Evolutionary conservation across 805 yeast genomes (phyloP).

Genomic region (Wickerhamomyces xylosicus): DNA sequence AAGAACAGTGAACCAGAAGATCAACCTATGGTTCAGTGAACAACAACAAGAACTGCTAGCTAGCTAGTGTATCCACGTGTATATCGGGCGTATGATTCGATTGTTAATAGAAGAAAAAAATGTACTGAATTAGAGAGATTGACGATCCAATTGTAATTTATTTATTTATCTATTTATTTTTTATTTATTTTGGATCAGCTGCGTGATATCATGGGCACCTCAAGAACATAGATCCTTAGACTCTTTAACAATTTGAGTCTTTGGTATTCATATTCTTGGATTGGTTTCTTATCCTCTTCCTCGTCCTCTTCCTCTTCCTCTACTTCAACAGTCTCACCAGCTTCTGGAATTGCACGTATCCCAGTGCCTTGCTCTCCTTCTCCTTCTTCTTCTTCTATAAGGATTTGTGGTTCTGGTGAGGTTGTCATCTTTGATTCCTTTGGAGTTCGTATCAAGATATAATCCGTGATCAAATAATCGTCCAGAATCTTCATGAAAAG

Average conservation of each 20-base stretch:
- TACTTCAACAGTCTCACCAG: slow-evolving; percentile 2
- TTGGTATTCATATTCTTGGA: slow-evolving; percentile 13
- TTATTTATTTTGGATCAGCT: not conserved
- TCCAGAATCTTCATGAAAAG: not conserved
- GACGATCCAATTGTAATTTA: too few species aligned
- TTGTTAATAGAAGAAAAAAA: too few species aligned
- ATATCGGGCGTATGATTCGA: too few species aligned
- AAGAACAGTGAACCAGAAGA: slow-evolving; percentile 1
- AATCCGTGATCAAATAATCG: not conserved
- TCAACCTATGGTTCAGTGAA: not conserved
- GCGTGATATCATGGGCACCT: slow-evolving; percentile 4
- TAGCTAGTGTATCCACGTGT: too few species aligned
- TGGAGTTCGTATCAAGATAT: not conserved
- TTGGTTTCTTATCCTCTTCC: slow-evolving; percentile 12
- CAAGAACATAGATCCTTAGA: slow-evolving; percentile 13
- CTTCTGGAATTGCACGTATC: not conserved
- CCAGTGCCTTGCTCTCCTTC: slow-evolving; percentile 1
- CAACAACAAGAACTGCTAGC: too few species aligned
- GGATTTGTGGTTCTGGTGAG: not conserved
- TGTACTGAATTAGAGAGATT: too few species aligned
- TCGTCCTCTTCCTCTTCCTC: slow-evolving; percentile 9
- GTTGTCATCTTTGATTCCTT: not conserved
- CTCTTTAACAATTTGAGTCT: slow-evolving; percentile 8
- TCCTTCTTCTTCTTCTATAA: slow-evolving; percentile 7
- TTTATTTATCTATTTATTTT: not conserved